Evolutionary conservation across 2,329 filamentous ascomycete genomes (phyloP).

Genomic region (Xylaria sp.): DNA sequence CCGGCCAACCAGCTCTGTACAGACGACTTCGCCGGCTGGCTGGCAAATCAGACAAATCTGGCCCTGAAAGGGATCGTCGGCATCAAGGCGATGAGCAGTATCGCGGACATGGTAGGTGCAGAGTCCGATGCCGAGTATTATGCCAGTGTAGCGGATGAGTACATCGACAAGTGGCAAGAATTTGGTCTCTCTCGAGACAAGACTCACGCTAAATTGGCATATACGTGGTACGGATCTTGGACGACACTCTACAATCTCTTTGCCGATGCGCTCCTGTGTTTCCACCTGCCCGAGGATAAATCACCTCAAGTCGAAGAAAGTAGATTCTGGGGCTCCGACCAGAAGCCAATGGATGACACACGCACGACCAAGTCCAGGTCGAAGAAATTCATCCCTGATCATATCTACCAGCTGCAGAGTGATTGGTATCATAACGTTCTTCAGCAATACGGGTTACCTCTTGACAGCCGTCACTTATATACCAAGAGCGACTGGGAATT

Average conservation of each 20-base stretch:
- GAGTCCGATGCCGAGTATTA: conserved; percentile 69
- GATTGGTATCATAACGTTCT: conserved; percentile 82
- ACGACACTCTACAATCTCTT: conserved; percentile 84
- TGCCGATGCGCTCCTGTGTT: conserved; percentile 80
- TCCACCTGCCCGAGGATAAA: conserved; percentile 63
- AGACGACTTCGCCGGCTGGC: conserved; percentile 81
- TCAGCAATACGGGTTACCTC: conserved; percentile 82
- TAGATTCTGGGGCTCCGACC: conserved; percentile 41
- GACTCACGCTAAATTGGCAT: conserved; percentile 79
- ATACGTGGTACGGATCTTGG: conserved; percentile 85
- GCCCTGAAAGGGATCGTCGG: conserved; percentile 81
- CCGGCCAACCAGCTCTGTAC: conserved; percentile 79
- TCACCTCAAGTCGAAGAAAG: conserved; percentile 37
- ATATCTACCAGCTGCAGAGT: conserved; percentile 81
- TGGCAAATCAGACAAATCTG: conserved; percentile 78
- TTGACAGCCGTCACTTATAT: conserved; percentile 85
- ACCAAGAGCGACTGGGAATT: conserved; percentile 94
- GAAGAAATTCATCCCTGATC: conserved; percentile 72
- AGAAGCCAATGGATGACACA: conserved; percentile 35
- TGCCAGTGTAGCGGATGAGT: conserved; percentile 70
- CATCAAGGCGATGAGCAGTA: conserved; percentile 79
- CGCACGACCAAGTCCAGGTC: conserved; percentile 39
- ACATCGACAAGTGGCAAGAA: conserved; percentile 77
- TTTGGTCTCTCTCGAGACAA: conserved; percentile 76
- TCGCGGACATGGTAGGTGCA: conserved; percentile 69